Evolutionary conservation across 2,329 filamentous ascomycete genomes (phyloP).

Genomic region (Penicillium occitanis): DNA sequence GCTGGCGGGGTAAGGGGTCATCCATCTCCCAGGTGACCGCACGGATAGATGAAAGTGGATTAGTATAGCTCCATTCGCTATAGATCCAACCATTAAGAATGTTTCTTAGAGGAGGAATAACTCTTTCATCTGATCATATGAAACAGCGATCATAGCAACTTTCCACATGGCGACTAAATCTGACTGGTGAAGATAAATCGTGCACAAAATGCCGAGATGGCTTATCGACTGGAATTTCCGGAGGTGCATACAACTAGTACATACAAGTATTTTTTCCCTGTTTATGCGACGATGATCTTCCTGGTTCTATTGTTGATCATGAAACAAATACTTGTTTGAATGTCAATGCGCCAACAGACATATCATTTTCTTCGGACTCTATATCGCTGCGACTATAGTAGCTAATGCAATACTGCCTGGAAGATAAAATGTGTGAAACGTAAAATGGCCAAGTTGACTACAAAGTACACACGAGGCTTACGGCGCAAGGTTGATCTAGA

Average conservation of each 20-base stretch:
- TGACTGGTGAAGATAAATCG: background rate
- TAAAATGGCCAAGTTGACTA: background rate
- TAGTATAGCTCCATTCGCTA: too few species aligned
- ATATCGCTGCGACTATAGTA: background rate
- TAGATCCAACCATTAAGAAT: background rate
- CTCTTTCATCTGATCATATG: background rate
- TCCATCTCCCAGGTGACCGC: slow-evolving; percentile 9
- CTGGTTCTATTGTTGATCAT: background rate
- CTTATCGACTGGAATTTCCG: background rate
- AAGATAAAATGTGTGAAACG: background rate
- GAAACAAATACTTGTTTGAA: background rate
- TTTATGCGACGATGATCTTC: background rate
- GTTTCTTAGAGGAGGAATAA: background rate
- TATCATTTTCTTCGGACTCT: background rate
- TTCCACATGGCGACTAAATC: background rate
- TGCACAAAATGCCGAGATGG: background rate
- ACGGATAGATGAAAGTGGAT: background rate
- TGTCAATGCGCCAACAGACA: background rate
- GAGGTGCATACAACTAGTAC: background rate
- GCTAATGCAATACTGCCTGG: background rate
- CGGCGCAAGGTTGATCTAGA: background rate
- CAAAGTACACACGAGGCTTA: background rate
- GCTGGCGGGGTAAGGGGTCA: background rate
- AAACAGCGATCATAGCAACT: background rate
- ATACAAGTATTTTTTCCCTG: background rate